A percentile compares a stretch with the other conserved stretches of the same genome.
phyloP scores from a whole-genome alignment of 2,329 filamentous ascomycete genomes.

The Penicillium glabrum region DNA sequence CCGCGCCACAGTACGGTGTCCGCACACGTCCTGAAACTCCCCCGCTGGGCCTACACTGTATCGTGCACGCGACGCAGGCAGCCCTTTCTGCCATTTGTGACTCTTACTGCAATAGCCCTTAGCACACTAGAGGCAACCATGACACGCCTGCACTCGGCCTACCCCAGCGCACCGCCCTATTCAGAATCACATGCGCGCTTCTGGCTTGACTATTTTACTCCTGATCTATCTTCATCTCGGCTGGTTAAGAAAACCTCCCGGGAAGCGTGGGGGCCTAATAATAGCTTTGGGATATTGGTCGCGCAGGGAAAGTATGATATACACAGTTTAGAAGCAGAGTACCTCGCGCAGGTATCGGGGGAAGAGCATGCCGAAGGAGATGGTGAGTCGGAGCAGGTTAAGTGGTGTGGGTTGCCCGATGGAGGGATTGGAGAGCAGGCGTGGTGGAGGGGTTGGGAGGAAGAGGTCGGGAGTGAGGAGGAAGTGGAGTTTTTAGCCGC shows the following conservation, averaged over 20 bases:
- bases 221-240: constrained; percentile 2
- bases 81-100: constrained; percentile 8
- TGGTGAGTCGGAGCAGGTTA: constrained; percentile 13
- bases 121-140: constrained; percentile 19
- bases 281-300: background rate
- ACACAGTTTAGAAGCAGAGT: background rate
- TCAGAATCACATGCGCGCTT: constrained; percentile 22
- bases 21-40: constrained; percentile 17
- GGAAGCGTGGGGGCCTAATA: background rate
- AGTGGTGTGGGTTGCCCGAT: constrained; percentile 22
- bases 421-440: constrained; percentile 17
- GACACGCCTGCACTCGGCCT: constrained; percentile 9
- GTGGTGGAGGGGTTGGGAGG: constrained; percentile 22
- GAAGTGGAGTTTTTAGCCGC: constrained; percentile 22
- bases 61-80: constrained; percentile 11
- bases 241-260: background rate
- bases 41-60: constrained; percentile 20
- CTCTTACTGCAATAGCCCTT: constrained; percentile 19
- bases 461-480: constrained; percentile 22
- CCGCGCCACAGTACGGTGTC: constrained; percentile 8
- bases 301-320: background rate
- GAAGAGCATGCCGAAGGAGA: constrained; percentile 3
- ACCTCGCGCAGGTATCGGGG: background rate
- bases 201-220: constrained; percentile 18
- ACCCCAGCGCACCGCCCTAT: constrained; percentile 14